Percentiles rank a stretch among this genome's conserved stretches.
Evolutionary conservation across 2,329 filamentous ascomycete species (phyloP).

Genomic region (Pseudogymnoascus sp.): DNA sequence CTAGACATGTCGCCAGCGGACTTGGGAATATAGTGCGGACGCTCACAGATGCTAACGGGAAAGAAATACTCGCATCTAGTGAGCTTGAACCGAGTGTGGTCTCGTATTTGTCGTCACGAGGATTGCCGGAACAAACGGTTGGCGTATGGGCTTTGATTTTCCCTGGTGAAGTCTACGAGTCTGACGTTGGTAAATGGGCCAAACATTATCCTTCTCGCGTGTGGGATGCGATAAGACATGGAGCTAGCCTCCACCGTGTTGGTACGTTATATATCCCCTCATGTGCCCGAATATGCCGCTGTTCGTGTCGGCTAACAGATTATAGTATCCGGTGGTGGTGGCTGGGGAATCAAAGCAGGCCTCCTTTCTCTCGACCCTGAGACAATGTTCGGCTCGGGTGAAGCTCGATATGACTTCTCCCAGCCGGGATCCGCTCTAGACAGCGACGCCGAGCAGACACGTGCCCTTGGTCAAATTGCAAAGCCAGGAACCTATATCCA

Average conservation of each 20-base stretch:
- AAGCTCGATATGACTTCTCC: slow-evolving; percentile 41
- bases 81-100: slow-evolving; percentile 64
- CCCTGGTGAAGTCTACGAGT: slow-evolving; percentile 32
- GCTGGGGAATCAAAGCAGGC: slow-evolving; percentile 76
- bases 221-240: neutral
- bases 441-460: slow-evolving; percentile 25
- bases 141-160: slow-evolving; percentile 69
- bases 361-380: slow-evolving; percentile 72
- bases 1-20: slow-evolving; percentile 50
- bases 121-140: slow-evolving; percentile 36
- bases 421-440: slow-evolving; percentile 17
- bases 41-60: slow-evolving; percentile 32
- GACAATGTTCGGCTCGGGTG: slow-evolving; percentile 42
- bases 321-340: slow-evolving; percentile 70
- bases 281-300: neutral
- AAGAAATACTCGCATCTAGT: slow-evolving; percentile 54
- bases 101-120: slow-evolving; percentile 41
- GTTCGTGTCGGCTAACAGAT: slow-evolving; percentile 15
- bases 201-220: neutral
- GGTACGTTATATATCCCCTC: slow-evolving; percentile 20
- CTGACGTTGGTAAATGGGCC: neutral
- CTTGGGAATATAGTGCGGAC: slow-evolving; percentile 73
- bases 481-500: slow-evolving; percentile 58
- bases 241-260: slow-evolving; percentile 22
- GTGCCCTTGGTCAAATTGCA: slow-evolving; percentile 47